A percentile compares a stretch with the other conserved stretches of the same genome.
phyloP scores from a whole-genome alignment of 495 filamentous ascomycete species.

The Penicillium tannophilum region DNA sequence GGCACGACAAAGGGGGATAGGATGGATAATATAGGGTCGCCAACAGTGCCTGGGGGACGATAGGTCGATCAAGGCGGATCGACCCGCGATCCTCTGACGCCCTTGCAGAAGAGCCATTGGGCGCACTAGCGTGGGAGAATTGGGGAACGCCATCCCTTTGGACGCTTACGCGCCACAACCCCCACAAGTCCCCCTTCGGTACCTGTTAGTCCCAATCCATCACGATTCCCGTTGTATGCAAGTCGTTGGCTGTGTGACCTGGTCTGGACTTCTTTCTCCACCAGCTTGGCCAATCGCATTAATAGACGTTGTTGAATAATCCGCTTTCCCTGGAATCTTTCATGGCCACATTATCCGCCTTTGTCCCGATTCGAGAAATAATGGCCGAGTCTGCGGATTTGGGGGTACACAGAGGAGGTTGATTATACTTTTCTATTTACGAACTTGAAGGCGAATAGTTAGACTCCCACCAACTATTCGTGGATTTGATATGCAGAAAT shows the following conservation, averaged over 20 bases:
- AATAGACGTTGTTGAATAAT: not conserved
- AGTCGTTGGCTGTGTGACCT: not conserved
- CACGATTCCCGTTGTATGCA: not conserved
- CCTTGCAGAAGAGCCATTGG: constrained; percentile 4
- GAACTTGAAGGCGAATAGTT: too few species aligned
- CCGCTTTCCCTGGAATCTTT: not conserved
- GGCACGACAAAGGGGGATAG: not conserved
- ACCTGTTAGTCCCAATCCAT: not conserved
- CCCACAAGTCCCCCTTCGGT: not conserved
- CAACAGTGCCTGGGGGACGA: not conserved
- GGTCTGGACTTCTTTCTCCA: not conserved
- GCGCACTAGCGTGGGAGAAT: not conserved
- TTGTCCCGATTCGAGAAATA: not conserved
- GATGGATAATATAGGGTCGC: not conserved
- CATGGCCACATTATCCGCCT: not conserved
- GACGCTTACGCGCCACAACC: not conserved
- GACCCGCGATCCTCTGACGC: constrained; percentile 2
- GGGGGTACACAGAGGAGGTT: not conserved
- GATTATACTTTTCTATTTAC: not conserved
- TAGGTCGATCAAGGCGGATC: constrained; percentile 7
- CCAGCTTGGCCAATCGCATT: not conserved
- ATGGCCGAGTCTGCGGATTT: not conserved
- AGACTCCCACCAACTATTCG: not conserved
- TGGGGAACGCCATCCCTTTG: not conserved
- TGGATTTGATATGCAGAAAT: not conserved